Base-by-base conservation (phyloP, 306 rosid genomes). In the Prunus campanulata region DNA sequence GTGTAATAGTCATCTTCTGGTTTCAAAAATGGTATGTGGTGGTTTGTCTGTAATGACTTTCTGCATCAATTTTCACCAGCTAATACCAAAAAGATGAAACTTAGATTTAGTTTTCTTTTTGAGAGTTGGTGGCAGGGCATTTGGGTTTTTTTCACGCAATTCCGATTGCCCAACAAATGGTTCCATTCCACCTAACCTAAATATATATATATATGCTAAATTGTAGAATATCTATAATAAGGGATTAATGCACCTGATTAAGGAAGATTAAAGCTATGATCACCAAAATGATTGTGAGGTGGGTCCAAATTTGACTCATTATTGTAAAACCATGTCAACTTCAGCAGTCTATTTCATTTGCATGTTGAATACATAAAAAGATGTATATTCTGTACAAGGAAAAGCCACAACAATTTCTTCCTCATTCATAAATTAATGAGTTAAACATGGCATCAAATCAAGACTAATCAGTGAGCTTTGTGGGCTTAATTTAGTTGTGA, bases 141-240 rank as follows among this genome's bases (percentile, higher is more conserved):
- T 70, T 77, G 13, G 2, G 12, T 0, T n/a, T 25, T 65, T 70
- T 70, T 47, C 68, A 81, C 56, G 51, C 71, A 77, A 80, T 63
- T 19, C 44, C 19, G 46, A 76, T 42, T 67, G 25, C 3, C 66
- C 70, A 48, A 32, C 68, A 72, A 86, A 85, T 85, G 83, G 48
- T 83, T 81, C 76, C 59, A 11, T 82, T 55, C 64, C 71, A 82
- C 90, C 90, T 74, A 83, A 84, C 79, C 50, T 77, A 61, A 81
- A 71, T 66, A 47, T 66, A 5, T 77, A 5, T 77, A 47, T 67
- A 5, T 77, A 66, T 59, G 60, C 22, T 59, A 78, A 76, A 48
- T 68, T n/a, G 59, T 78, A 68, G 68, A 68, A 13, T 59, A 25
- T 30, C 61, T 66, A 47, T 64, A 61, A 54, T 42, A 27, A 64